Evolutionary conservation across 306 rosid species (phyloP).

Genomic region (Pterocarpus santalinus): DNA sequence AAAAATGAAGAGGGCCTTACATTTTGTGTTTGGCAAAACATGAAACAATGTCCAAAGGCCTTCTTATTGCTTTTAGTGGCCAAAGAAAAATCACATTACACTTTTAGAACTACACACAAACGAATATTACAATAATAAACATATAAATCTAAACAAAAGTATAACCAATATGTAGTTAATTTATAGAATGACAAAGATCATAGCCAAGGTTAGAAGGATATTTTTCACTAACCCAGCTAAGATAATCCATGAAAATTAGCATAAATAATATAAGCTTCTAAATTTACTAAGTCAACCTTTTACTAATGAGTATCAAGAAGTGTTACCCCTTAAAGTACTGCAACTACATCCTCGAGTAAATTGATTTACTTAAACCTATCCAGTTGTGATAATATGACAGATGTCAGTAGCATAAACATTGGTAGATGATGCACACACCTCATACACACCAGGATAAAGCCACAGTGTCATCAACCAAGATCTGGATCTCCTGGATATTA

Average conservation of each 20-base stretch:
- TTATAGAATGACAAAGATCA: background rate
- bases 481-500: slow-evolving; percentile 65
- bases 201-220: slow-evolving; percentile 1
- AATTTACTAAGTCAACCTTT: background rate
- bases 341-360: background rate
- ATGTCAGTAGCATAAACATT: slow-evolving; percentile 17
- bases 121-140: background rate
- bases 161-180: background rate
- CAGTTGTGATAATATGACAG: background rate
- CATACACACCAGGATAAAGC: slow-evolving; percentile 97
- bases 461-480: slow-evolving; percentile 79
- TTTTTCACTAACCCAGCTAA: background rate
- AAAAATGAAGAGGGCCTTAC: background rate
- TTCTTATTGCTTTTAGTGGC: background rate
- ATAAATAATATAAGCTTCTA: background rate
- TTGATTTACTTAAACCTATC: slow-evolving; percentile 22
- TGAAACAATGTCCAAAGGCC: background rate
- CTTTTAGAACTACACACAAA: background rate
- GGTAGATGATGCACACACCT: slow-evolving; percentile 68
- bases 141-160: background rate
- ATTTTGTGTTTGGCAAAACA: background rate
- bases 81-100: background rate
- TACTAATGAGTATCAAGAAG: slow-evolving; percentile 2
- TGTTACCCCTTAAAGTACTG: slow-evolving; percentile 15
- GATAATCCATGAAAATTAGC: slow-evolving; percentile 21